Evolutionary conservation across 1,284 basidiomycete genomes (phyloP).

Genomic region (Paramarasmius palmivorus): DNA sequence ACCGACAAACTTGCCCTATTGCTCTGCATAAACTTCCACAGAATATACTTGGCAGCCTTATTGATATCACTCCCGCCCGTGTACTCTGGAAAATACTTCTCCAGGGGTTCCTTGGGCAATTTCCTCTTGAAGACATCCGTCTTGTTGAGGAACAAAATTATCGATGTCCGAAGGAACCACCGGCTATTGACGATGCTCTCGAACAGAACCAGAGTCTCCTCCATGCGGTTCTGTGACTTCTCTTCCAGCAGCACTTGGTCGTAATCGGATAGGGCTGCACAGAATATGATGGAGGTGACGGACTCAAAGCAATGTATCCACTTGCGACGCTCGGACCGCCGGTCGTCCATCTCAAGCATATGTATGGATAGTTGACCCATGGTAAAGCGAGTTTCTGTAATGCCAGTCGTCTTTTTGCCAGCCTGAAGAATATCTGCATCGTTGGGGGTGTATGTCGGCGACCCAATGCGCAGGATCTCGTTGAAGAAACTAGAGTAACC

Average conservation of each 20-base stretch:
- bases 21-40: conserved; percentile 96
- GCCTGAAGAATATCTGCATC: conserved; percentile 90
- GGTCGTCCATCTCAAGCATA: conserved; percentile 95
- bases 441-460: conserved; percentile 80
- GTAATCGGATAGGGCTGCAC: conserved; percentile 92
- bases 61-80: conserved; percentile 93
- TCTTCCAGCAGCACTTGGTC: conserved; percentile 88
- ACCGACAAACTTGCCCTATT: conserved; percentile 88
- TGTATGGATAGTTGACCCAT: conserved; percentile 80
- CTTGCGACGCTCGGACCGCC: conserved; percentile 92
- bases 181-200: conserved; percentile 97
- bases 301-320: conserved; percentile 96
- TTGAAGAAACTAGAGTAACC: conserved; percentile 75
- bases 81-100: conserved; percentile 93
- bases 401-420: conserved; percentile 90
- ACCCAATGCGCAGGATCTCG: conserved; percentile 81
- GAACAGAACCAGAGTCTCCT: conserved; percentile 90
- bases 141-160: conserved; percentile 95
- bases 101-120: conserved; percentile 85
- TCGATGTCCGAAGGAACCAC: conserved; percentile 93
- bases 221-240: conserved; percentile 87
- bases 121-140: conserved; percentile 96
- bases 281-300: conserved; percentile 95
- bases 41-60: conserved; percentile 96
- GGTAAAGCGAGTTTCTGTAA: conserved; percentile 85